Evolutionary conservation across 257 asterid species (phyloP).

Genomic region (Nicotiana benthamiana): DNA sequence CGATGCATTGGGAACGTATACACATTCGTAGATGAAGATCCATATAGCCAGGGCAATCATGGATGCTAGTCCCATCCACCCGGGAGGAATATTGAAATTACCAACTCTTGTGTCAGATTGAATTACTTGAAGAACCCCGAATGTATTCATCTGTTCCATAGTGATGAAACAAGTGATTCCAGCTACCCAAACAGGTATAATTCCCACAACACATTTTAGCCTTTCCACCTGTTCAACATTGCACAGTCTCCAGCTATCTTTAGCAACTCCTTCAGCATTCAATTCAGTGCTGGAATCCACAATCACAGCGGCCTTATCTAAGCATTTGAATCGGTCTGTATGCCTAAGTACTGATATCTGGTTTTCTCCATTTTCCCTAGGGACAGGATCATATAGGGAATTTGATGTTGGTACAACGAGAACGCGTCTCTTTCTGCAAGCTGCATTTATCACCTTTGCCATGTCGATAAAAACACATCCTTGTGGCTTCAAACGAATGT

Average conservation of each 20-base stretch:
- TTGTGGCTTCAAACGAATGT: slow-evolving; percentile 30
- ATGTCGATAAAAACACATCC: slow-evolving; percentile 57
- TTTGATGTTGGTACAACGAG: background rate
- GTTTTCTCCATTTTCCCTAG: background rate
- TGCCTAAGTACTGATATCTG: slow-evolving; percentile 2
- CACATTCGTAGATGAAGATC: slow-evolving; percentile 57
- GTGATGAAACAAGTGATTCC: slow-evolving; percentile 58
- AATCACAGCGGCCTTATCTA: slow-evolving; percentile 60
- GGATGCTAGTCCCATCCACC: slow-evolving; percentile 70
- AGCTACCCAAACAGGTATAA: slow-evolving; percentile 64
- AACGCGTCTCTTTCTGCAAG: slow-evolving; percentile 32
- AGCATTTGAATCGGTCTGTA: slow-evolving; percentile 25
- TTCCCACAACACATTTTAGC: slow-evolving; percentile 41
- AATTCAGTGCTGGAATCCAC: slow-evolving; percentile 26
- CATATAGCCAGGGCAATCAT: slow-evolving; percentile 64
- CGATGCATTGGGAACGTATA: slow-evolving; percentile 32
- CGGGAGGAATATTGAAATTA: slow-evolving; percentile 60
- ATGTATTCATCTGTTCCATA: slow-evolving; percentile 64
- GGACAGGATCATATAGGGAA: slow-evolving; percentile 26
- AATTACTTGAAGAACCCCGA: slow-evolving; percentile 57
- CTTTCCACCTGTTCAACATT: slow-evolving; percentile 55
- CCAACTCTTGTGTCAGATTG: slow-evolving; percentile 48
- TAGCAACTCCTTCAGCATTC: slow-evolving; percentile 29
- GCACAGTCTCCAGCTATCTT: slow-evolving; percentile 50
- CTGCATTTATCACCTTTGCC: slow-evolving; percentile 44